Conservation (phyloP, 2,329 filamentous ascomycete genomes). For the Neofusicoccum ribis region DNA sequence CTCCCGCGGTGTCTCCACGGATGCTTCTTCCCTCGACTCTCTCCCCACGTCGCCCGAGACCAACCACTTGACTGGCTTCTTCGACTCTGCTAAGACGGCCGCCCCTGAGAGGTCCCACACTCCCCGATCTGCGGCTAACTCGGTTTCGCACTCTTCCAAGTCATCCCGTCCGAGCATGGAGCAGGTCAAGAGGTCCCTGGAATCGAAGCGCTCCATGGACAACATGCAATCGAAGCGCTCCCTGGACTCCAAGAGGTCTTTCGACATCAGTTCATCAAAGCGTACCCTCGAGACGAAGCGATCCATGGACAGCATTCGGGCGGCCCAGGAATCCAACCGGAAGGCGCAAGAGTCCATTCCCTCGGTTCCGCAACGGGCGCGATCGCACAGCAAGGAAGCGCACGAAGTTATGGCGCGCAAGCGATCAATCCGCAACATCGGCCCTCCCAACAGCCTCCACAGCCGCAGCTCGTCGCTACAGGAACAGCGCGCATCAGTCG, state of each 20-base stretch:
- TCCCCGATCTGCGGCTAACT: constrained; percentile 24
- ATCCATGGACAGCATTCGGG: constrained; percentile 15
- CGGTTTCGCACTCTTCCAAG: constrained; percentile 16
- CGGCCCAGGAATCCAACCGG: constrained; percentile 2
- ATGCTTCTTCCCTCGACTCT: constrained; percentile 56
- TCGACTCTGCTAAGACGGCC: constrained; percentile 48
- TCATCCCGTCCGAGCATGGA: constrained; percentile 10
- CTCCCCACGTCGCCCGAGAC: constrained; percentile 53
- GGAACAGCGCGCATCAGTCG: constrained; percentile 52
- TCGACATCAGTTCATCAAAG: not conserved
- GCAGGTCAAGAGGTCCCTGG: constrained; percentile 1
- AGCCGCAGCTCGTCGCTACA: constrained; percentile 58
- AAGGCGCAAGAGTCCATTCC: constrained; percentile 58
- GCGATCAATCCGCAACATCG: constrained; percentile 57
- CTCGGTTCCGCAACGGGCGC: constrained; percentile 72
- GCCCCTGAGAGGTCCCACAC: constrained; percentile 31
- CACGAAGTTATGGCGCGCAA: constrained; percentile 73
- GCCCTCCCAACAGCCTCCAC: constrained; percentile 37
- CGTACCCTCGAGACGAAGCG: constrained; percentile 1
- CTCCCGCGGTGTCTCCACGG: constrained; percentile 69
- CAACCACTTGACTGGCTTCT: constrained; percentile 60
- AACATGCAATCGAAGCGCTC: constrained; percentile 11
- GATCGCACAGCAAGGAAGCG: constrained; percentile 86
- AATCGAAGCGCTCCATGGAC: constrained; percentile 15
- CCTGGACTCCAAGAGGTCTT: constrained; percentile 10